Evolutionary conservation across 768 basidiomycete genomes (phyloP).

Genomic region (Tulasnella sp.): DNA sequence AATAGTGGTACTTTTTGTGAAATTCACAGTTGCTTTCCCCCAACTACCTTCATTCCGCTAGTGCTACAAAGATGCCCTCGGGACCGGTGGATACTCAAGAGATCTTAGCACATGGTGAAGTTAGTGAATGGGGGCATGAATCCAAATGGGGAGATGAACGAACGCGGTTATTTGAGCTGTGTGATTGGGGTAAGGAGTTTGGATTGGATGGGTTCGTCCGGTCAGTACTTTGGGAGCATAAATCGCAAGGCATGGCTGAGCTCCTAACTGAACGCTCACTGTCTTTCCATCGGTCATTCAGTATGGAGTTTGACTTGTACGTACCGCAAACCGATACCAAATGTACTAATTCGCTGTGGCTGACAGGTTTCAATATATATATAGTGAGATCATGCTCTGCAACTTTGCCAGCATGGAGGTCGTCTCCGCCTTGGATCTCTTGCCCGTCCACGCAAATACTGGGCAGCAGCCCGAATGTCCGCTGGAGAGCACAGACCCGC

Average conservation of each 20-base stretch:
- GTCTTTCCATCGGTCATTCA: background rate
- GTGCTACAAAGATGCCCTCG: slow-evolving; percentile 3
- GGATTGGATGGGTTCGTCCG: background rate
- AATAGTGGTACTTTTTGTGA: background rate
- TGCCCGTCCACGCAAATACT: background rate
- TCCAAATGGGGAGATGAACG: background rate
- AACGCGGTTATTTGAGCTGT: background rate
- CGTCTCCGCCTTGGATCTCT: background rate
- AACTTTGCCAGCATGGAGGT: background rate
- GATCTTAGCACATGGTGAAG: no score
- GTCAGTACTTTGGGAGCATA: background rate
- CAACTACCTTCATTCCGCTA: no score
- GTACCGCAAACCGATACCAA: no score
- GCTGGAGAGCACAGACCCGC: no score
- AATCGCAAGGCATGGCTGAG: background rate
- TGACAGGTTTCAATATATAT: background rate
- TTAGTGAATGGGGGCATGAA: no score
- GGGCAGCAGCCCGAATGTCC: background rate
- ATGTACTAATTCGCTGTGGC: background rate
- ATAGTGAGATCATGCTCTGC: slow-evolving; percentile 15
- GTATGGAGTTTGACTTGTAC: background rate
- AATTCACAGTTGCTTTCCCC: background rate
- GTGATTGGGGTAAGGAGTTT: background rate
- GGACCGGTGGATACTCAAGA: slow-evolving; percentile 15
- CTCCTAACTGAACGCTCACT: background rate